phyloP scores from a whole-genome alignment of 768 basidiomycete genomes.

The Phaeotremella fagi region DNA sequence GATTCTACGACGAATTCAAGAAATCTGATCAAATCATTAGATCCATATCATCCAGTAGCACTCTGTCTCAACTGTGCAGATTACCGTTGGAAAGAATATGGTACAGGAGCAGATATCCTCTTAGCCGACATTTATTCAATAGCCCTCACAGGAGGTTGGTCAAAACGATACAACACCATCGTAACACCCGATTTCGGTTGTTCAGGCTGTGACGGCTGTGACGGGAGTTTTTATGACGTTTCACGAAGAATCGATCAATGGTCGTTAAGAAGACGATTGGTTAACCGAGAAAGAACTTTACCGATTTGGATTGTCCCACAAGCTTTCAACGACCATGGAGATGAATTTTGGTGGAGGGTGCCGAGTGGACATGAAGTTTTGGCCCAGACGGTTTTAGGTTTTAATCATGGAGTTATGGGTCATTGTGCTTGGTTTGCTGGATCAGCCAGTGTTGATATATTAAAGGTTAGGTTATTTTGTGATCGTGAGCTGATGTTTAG shows the following conservation, averaged over 20 bases:
- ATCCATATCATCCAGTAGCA: constrained; percentile 59
- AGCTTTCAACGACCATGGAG: constrained; percentile 59
- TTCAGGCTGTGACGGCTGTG: constrained; percentile 70
- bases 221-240: constrained; percentile 65
- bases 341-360: constrained; percentile 27
- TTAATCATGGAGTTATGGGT: constrained; percentile 22
- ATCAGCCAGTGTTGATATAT: constrained; percentile 10
- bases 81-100: constrained; percentile 60
- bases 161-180: constrained; percentile 27
- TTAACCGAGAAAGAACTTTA: constrained; percentile 6
- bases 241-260: constrained; percentile 65
- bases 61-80: constrained; percentile 63
- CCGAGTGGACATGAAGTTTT: constrained; percentile 16
- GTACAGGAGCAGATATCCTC: constrained; percentile 60
- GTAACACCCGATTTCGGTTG: constrained; percentile 57
- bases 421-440: constrained; percentile 14
- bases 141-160: constrained; percentile 32
- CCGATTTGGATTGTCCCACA: constrained; percentile 77
- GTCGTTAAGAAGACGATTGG: constrained; percentile 50
- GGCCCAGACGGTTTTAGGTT: constrained; percentile 8
- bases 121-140: constrained; percentile 32
- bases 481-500: constrained; percentile 1
- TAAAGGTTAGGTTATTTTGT: constrained; percentile 8
- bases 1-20: constrained; percentile 56
- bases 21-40: constrained; percentile 54